Evolutionary conservation across 345 rosid species (phyloP).

Genomic region (Corchorus capsularis): DNA sequence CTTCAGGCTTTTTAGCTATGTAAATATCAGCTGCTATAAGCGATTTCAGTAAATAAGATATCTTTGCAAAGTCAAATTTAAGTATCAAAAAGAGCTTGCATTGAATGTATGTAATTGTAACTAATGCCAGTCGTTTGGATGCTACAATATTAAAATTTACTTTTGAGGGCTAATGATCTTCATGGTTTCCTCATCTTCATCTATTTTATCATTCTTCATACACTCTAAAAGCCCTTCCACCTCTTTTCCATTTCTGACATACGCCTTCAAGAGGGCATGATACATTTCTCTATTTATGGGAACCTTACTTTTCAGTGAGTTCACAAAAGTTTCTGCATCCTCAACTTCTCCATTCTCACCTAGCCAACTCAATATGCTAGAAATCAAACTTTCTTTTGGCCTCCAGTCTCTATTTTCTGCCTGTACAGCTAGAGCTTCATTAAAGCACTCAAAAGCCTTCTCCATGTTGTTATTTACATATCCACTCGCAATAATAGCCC

Average conservation of each 20-base stretch:
- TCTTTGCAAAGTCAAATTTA: too few species aligned
- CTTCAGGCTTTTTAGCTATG: too few species aligned
- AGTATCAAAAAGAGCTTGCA: too few species aligned
- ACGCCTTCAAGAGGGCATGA: constrained; percentile 32
- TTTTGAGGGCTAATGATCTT: constrained; percentile 23
- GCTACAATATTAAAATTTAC: background rate
- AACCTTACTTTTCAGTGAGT: constrained; percentile 27
- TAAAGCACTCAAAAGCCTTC: constrained; percentile 46
- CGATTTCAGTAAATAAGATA: too few species aligned
- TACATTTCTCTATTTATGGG: constrained; percentile 28
- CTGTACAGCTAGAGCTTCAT: constrained; percentile 41
- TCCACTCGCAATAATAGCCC: constrained; percentile 45
- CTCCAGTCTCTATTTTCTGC: constrained; percentile 39
- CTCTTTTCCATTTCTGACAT: constrained; percentile 33
- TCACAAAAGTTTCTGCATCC: constrained; percentile 37
- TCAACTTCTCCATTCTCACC: constrained; percentile 35
- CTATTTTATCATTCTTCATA: constrained; percentile 30
- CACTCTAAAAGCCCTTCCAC: constrained; percentile 28
- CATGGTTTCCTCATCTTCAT: constrained; percentile 29
- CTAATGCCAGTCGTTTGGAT: background rate
- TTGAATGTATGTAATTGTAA: background rate
- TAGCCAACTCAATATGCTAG: constrained; percentile 46
- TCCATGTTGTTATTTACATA: constrained; percentile 43
- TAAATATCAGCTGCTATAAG: too few species aligned
- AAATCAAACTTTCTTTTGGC: constrained; percentile 34